Conservation (phyloP, 1,284 basidiomycete species). For the Ganoderma sinense region DNA sequence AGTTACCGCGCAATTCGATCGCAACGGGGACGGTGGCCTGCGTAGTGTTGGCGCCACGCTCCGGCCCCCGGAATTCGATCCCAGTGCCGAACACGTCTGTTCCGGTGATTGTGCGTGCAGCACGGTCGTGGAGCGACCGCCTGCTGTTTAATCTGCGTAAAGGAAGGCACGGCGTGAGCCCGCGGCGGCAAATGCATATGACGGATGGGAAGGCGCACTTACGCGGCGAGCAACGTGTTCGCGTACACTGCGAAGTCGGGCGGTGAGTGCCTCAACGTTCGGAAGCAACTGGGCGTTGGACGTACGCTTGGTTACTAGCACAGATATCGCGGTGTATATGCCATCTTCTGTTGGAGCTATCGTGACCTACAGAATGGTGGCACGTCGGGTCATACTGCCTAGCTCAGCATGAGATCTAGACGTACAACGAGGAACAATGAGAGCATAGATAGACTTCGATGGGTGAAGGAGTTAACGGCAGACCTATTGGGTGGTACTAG, state of each 20-base stretch:
- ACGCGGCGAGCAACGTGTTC: slow-evolving; percentile 1
- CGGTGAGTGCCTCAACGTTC: neutral
- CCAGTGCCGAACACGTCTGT: neutral
- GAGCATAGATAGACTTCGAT: neutral
- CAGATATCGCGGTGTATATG: neutral
- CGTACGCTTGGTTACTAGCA: neutral
- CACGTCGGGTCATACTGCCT: neutral
- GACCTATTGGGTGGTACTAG: too few relatives aligned
- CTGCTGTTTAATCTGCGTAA: neutral
- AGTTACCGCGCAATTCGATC: neutral
- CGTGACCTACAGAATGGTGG: neutral
- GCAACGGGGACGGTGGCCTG: neutral
- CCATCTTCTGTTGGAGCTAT: neutral
- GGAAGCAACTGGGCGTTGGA: neutral
- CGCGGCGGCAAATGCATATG: neutral
- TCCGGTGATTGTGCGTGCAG: neutral
- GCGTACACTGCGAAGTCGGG: neutral
- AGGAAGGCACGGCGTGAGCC: neutral
- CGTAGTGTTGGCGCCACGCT: neutral
- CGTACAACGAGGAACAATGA: neutral
- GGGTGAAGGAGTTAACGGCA: neutral
- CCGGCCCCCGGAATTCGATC: neutral
- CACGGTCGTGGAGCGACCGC: neutral
- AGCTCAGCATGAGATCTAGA: neutral
- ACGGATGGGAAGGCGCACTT: neutral